Base-by-base conservation (phyloP, 106 monocot species). In the Apostasia shenzhenica region DNA sequence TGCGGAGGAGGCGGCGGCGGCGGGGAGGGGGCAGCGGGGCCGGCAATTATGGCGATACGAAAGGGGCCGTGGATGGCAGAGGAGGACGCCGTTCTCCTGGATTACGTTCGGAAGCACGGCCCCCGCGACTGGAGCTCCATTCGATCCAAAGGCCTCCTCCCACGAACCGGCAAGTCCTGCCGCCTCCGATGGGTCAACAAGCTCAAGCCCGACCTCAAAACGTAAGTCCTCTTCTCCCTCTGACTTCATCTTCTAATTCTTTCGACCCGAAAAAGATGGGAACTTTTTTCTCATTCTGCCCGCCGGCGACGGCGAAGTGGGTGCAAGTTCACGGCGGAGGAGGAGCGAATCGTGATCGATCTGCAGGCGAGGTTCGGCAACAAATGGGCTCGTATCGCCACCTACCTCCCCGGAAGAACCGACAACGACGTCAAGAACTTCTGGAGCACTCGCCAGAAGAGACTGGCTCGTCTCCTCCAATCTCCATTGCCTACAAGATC, bases 371-470 rank as follows among this genome's bases (percentile, higher is more conserved):
- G 41, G 59, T 79, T 88, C 47, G 94, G 94, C 44, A 91, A 94
- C 77, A 94, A 85, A 66, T 94, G 90, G 94, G 94, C 94, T 67
- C 74, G 77, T 56, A 94, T 91, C 40, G 83, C 90, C 5, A 79
- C 84, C 8, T 81, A 62, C 48, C 61, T 94, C 59, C 85, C 74
- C 4, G 95, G 95, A 8, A 79, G 88, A 55, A 95, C 95, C 1
- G 95, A 95, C 45, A 95, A 95, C 14, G 91, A 89, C 9, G 91
- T 91, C 55, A 94, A 94, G 87, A 94, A 91, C 65, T 91, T 91
- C 68, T 94, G 94, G 94, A 95, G 95, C 66, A 95, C 84, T 1
- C 86, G 91, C 65, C 81, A 81, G 81, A 92, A 95, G 77, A 77
- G 92, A 40, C 73, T 95, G 4, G 88, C 89, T 3, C 86, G 86